Evolutionary conservation across 805 yeast species (phyloP).

Genomic region (Cyberlindnera misumaiensis): DNA sequence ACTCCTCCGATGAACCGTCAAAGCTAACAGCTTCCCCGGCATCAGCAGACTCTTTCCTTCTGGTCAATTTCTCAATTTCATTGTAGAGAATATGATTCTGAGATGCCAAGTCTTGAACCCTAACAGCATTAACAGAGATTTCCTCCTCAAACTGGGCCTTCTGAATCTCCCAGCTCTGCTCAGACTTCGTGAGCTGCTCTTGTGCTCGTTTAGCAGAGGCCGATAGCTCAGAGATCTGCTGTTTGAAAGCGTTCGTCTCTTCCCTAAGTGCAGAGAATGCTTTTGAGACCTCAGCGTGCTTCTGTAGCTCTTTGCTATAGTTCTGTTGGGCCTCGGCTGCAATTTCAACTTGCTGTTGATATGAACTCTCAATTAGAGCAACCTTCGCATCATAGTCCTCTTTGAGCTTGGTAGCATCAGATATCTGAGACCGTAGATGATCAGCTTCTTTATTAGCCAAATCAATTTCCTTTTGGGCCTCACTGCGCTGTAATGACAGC

Average conservation of each 20-base stretch:
- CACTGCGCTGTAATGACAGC: conserved; percentile 21
- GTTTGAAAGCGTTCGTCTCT: conserved; percentile 26
- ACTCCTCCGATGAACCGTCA: conserved; percentile 23
- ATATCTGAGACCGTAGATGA: conserved; percentile 15
- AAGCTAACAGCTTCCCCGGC: conserved; percentile 1
- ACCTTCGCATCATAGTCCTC: conserved; percentile 26
- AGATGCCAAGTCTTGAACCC: conserved; percentile 49
- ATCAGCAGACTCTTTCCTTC: conserved; percentile 6
- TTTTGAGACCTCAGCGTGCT: conserved; percentile 45
- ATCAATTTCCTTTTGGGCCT: conserved; percentile 18
- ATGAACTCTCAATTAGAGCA: conserved; percentile 27
- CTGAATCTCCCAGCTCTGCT: conserved; percentile 41
- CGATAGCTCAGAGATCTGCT: conserved; percentile 20
- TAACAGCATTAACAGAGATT: conserved; percentile 35
- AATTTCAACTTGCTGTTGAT: conserved; percentile 38
- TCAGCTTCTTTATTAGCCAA: conserved; percentile 12
- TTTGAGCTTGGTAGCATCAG: conserved; percentile 21
- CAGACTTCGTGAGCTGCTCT: conserved; percentile 28
- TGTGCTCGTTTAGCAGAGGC: conserved; percentile 27
- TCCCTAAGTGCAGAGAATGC: conserved; percentile 34
- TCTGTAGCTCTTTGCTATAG: conserved; percentile 48
- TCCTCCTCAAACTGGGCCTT: conserved; percentile 38
- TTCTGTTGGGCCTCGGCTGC: conserved; percentile 44
- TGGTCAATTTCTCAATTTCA: conserved; percentile 47
- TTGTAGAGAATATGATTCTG: conserved; percentile 64